Conservation (phyloP, 2,329 filamentous ascomycete species). For the Drechslerella coelobrocha region DNA sequence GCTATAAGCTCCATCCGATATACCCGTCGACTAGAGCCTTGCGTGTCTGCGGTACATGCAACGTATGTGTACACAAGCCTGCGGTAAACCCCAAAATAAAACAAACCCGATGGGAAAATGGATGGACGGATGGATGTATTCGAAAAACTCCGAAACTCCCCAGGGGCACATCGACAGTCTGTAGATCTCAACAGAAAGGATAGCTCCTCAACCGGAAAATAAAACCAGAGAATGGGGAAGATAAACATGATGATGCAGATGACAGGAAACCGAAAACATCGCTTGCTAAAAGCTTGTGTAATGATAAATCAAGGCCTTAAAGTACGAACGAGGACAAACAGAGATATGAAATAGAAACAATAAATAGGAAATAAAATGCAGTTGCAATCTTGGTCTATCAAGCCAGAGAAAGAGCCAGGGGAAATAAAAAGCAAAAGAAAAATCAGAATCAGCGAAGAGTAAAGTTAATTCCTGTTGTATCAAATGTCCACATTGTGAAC, state of each 20-base stretch:
- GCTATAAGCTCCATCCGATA: no score
- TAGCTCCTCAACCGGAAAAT: not conserved
- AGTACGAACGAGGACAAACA: not conserved
- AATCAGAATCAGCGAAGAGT: not conserved
- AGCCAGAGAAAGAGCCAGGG: not conserved
- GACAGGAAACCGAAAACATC: no score
- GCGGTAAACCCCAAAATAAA: no score
- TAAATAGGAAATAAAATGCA: no score
- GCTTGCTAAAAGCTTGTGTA: not conserved
- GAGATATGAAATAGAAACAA: no score
- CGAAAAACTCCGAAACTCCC: not conserved
- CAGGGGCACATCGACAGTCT: not conserved
- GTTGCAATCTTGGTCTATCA: no score
- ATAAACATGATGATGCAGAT: no score
- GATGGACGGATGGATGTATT: not conserved
- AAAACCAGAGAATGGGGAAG: not conserved
- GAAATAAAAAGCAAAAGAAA: not conserved
- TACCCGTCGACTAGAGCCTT: no score
- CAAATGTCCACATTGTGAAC: constrained; percentile 44
- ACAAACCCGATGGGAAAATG: not conserved
- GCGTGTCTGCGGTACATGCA: no score
- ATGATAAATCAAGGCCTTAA: not conserved
- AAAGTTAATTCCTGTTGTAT: not conserved
- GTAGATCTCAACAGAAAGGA: not conserved
- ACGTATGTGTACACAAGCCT: no score